Evolutionary conservation across 2,329 filamentous ascomycete genomes (phyloP).

Genomic region (Neofusicoccum sp.): DNA sequence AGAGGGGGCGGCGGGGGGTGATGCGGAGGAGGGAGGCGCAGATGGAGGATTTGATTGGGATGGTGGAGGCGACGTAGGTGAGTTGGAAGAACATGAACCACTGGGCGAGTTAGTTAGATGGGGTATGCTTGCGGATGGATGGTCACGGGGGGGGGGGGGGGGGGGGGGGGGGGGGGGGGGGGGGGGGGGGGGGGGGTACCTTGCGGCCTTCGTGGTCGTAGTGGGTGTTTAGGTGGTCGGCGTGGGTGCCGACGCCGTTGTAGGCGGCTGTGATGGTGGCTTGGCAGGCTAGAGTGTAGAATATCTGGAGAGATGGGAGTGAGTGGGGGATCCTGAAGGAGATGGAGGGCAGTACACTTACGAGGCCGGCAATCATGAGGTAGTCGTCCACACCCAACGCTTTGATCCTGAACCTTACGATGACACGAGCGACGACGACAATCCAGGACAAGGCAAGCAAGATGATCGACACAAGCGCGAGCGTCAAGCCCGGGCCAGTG

Average conservation of each 20-base stretch:
- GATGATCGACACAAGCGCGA: neutral
- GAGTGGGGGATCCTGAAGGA: neutral
- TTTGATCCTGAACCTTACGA: neutral
- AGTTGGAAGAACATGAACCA: slow-evolving; percentile 12
- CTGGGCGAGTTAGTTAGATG: neutral
- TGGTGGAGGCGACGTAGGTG: neutral
- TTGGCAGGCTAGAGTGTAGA: slow-evolving; percentile 5
- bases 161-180: no score
- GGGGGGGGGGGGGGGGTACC: neutral
- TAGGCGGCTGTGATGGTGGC: neutral
- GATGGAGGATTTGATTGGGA: slow-evolving; percentile 10
- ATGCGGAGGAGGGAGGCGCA: slow-evolving; percentile 13
- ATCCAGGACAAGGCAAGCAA: neutral
- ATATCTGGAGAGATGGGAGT: neutral
- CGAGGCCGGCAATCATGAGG: slow-evolving; percentile 5
- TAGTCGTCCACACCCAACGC: slow-evolving; percentile 1
- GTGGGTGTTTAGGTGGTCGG: neutral
- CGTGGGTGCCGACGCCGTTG: neutral
- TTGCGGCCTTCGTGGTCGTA: neutral
- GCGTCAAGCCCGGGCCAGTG: neutral
- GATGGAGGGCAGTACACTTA: neutral
- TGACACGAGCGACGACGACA: neutral
- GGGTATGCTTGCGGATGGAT: neutral
- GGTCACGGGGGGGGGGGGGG: no score
- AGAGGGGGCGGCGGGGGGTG: neutral